Evolutionary conservation across 495 filamentous ascomycete species (phyloP).

Genomic region (Penicillium malachiteum): DNA sequence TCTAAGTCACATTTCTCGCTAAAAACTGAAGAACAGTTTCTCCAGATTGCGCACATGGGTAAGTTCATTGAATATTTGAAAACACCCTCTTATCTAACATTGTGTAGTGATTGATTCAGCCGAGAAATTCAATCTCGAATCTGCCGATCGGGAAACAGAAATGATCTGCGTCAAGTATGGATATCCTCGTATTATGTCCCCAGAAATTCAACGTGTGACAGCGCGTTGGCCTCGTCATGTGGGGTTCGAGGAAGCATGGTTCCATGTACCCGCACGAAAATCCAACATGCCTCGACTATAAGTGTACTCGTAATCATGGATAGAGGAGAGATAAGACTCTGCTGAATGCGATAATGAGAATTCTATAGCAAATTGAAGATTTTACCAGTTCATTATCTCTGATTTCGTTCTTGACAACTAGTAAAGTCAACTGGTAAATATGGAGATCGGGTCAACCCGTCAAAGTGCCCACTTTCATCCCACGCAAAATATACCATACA

Average conservation of each 20-base stretch:
- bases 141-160: slow-evolving; percentile 7
- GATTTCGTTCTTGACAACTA: too few species aligned
- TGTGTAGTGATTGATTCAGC: slow-evolving; percentile 17
- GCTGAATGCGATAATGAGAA: too few species aligned
- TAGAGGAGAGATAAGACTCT: too few species aligned
- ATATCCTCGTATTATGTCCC: slow-evolving; percentile 12
- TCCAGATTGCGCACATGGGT: slow-evolving; percentile 36
- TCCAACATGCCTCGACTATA: not conserved
- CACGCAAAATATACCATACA: too few species aligned
- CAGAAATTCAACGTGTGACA: slow-evolving; percentile 17
- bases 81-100: not conserved
- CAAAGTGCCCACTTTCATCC: too few species aligned
- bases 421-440: too few species aligned
- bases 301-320: too few species aligned
- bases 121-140: slow-evolving; percentile 18
- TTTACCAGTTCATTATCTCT: too few species aligned
- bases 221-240: slow-evolving; percentile 23
- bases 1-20: slow-evolving; percentile 18
- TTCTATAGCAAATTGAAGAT: too few species aligned
- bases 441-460: too few species aligned
- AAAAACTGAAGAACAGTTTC: slow-evolving; percentile 27
- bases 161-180: slow-evolving; percentile 15
- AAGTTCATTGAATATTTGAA: not conserved
- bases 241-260: slow-evolving; percentile 22
- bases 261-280: slow-evolving; percentile 20